A percentile compares a stretch with the other conserved stretches of the same genome.
phyloP scores from a whole-genome alignment of 2,329 filamentous ascomycete genomes.

The Diaporthe helianthi region DNA sequence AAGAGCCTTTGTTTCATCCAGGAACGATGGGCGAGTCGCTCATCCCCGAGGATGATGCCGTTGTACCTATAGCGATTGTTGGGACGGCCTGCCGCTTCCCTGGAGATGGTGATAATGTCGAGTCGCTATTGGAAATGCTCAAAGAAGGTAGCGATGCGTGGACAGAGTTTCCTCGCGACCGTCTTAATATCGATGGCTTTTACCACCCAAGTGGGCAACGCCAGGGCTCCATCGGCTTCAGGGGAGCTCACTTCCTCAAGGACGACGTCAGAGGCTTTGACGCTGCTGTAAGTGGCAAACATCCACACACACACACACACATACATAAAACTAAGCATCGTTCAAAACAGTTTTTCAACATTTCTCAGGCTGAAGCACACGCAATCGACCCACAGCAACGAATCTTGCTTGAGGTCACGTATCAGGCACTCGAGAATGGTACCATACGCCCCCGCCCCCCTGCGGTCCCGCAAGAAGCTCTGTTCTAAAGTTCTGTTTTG shows the following conservation, averaged over 20 bases:
- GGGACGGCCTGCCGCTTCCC: conserved; percentile 73
- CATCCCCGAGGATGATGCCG: conserved; percentile 25
- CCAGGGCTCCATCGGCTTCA: conserved; percentile 43
- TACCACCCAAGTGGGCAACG: conserved; percentile 71
- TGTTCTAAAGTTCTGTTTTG: too few species aligned
- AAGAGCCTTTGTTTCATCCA: background rate
- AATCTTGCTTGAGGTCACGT: conserved; percentile 58
- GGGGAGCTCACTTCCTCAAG: conserved; percentile 59
- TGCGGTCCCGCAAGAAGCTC: background rate
- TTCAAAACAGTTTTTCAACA: conserved; percentile 55
- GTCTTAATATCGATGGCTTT: conserved; percentile 72
- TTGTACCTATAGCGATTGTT: conserved; percentile 66
- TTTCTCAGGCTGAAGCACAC: conserved; percentile 57
- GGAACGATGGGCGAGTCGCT: background rate
- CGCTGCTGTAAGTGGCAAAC: conserved; percentile 50
- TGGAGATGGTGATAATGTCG: conserved; percentile 60
- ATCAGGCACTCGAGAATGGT: conserved; percentile 60
- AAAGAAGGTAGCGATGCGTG: conserved; percentile 72
- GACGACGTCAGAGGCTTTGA: conserved; percentile 56
- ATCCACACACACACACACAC: background rate
- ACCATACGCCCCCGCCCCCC: conserved; percentile 24
- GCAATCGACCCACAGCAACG: conserved; percentile 62
- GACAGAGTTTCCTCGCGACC: conserved; percentile 66
- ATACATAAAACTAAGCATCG: background rate
- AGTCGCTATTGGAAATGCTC: conserved; percentile 72